Conservation (phyloP, 2,329 filamentous ascomycete species). For the Fusarium graminum region DNA sequence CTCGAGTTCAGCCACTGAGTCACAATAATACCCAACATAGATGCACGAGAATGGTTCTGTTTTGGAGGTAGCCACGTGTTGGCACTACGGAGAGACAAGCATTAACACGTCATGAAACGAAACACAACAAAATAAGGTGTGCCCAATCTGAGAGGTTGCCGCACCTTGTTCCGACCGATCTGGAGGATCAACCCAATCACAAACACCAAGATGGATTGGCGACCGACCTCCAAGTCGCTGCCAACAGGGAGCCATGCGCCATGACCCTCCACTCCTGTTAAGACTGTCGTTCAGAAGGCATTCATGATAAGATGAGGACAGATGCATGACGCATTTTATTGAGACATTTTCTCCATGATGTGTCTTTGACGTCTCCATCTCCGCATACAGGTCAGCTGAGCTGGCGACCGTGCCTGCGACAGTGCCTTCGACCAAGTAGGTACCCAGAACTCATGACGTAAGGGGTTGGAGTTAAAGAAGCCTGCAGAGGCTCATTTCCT, state of each 20-base stretch:
- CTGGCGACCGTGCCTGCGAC: constrained; percentile 5
- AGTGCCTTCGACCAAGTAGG: constrained; percentile 4
- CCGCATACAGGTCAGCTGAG: constrained; percentile 18
- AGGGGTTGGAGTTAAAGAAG: constrained; percentile 25
- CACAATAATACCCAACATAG: not conserved
- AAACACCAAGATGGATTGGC: constrained; percentile 27
- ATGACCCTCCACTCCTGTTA: constrained; percentile 18
- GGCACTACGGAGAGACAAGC: constrained; percentile 11
- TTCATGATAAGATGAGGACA: constrained; percentile 12
- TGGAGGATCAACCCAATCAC: constrained; percentile 29
- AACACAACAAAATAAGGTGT: constrained; percentile 36
- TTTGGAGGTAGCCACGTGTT: constrained; percentile 39
- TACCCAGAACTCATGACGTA: constrained; percentile 40
- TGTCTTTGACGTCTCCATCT: constrained; percentile 14
- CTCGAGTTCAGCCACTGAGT: constrained; percentile 8
- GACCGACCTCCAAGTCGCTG: not conserved
- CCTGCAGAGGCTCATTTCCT: constrained; percentile 26
- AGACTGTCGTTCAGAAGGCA: constrained; percentile 8
- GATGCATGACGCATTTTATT: constrained; percentile 38
- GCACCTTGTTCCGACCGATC: constrained; percentile 39
- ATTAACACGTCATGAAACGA: constrained; percentile 45
- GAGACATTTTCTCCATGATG: constrained; percentile 25
- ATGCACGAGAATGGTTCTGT: constrained; percentile 1
- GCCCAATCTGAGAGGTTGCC: constrained; percentile 25
- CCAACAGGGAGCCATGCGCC: constrained; percentile 1